Evolutionary conservation across 805 yeast genomes (phyloP), one percentile per base, ranked within the genome.

Genomic region (Starmerella tilneyi): DNA sequence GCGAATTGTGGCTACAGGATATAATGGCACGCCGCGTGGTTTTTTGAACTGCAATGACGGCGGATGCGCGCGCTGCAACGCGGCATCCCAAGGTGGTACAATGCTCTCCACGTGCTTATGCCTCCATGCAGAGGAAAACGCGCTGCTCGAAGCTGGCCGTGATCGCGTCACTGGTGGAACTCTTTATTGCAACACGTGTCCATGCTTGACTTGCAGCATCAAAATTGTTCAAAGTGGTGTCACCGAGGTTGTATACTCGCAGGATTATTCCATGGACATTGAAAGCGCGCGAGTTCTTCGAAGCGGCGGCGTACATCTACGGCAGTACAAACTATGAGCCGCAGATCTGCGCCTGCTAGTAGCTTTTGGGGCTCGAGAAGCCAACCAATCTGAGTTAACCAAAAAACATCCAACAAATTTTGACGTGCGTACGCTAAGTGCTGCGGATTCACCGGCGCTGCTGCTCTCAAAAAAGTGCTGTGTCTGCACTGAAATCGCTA

Each of bases 111-210:
- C 96, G 0, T 92, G 99, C 62, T 64, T 92, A 40, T 92, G 99
- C 62, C 64, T 92, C 27, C 99, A 92, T 62, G 98, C 97, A 0
- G 99, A 92, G 61, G 99, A 92, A 56, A 92, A 92, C 61, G 97
- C 98, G 0, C 67, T 92, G 31, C 63, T 92, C 41, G 98, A 92
- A 61, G 84, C 96, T 7, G 98, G 98, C 1, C 71, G 96, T 51
- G 94, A 83, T 53, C 68, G 97, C 45, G 73, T 84, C 9, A 64
- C 63, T 9, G 54, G 55, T 3, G 63, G 68, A 32, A 78, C 84
- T 8, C 78, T 76, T 0, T 92, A 92, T 61, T 92, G 98, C 65
- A 92, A 92, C 62, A 92, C 99, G 0, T 67, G 98, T 58, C 99
- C 99, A 0, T 92, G 99, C 60, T 68, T 92, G 48, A 92, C 98